Evolutionary conservation across 2,329 filamentous ascomycete genomes (phyloP).

Genomic region (Epichloe sylvatica): DNA sequence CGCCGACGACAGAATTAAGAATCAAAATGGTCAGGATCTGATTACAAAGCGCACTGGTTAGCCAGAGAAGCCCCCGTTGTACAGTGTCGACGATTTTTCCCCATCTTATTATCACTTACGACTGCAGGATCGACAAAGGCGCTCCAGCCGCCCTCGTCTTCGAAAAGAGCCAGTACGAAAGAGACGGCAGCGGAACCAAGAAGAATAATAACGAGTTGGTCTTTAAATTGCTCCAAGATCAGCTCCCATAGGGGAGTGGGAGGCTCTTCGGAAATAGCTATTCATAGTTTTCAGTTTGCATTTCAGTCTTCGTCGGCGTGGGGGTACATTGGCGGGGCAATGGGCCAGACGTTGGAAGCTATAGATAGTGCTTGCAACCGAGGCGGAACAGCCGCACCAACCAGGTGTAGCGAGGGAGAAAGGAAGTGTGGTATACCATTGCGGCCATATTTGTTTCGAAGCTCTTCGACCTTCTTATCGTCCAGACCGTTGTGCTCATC

Average conservation of each 20-base stretch:
- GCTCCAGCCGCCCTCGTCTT: conserved; percentile 86
- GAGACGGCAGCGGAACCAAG: conserved; percentile 86
- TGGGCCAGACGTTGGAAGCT: neutral
- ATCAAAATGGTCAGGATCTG: conserved; percentile 94
- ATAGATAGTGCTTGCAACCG: neutral
- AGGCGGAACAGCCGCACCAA: conserved; percentile 3
- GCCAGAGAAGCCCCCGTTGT: neutral
- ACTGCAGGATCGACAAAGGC: conserved; percentile 94
- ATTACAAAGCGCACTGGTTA: neutral
- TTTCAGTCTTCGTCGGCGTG: conserved; percentile 4
- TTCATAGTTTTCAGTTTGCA: neutral
- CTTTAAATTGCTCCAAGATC: conserved; percentile 96
- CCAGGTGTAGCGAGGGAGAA: neutral
- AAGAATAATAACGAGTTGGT: conserved; percentile 91
- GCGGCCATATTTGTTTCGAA: conserved; percentile 46
- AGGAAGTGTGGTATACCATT: conserved; percentile 41
- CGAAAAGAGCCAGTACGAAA: conserved; percentile 83
- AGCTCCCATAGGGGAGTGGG: conserved; percentile 94
- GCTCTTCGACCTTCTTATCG: conserved; percentile 41
- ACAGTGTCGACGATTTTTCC: neutral
- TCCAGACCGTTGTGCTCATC: conserved; percentile 41
- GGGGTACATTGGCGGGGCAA: neutral
- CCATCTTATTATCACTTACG: conserved; percentile 40
- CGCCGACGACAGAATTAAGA: conserved; percentile 91
- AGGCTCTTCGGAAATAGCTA: conserved; percentile 67